Evolutionary conservation across 2,329 filamentous ascomycete species (phyloP).

Genomic region (Metarhizium humberi): DNA sequence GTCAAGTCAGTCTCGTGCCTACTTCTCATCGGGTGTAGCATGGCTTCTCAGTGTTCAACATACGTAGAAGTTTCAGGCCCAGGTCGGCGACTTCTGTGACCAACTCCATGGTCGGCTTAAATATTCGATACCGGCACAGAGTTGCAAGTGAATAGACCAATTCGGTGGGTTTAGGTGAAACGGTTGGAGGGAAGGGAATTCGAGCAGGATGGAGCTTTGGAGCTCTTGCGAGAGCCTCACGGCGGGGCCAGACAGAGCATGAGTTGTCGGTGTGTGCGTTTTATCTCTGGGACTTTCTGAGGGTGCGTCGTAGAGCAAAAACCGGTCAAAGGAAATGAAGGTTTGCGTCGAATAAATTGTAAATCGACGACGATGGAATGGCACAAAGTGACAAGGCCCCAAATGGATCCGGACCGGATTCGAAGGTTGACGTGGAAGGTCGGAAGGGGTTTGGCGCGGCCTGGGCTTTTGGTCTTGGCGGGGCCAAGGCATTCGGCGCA

Average conservation of each 20-base stretch:
- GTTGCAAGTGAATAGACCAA: background rate
- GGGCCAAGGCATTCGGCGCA: background rate
- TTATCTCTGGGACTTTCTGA: background rate
- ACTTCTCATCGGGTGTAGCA: background rate
- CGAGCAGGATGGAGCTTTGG: background rate
- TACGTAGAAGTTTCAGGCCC: slow-evolving; percentile 24
- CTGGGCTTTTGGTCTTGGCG: background rate
- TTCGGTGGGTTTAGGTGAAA: background rate
- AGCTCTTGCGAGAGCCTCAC: slow-evolving; percentile 14
- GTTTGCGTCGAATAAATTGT: background rate
- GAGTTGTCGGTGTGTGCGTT: slow-evolving; percentile 1
- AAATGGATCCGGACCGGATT: too few species aligned
- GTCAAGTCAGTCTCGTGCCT: background rate
- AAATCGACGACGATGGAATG: background rate
- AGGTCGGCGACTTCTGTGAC: slow-evolving; percentile 17
- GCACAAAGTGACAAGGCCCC: background rate
- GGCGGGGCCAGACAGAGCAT: slow-evolving; percentile 13
- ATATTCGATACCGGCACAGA: background rate
- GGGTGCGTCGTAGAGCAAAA: background rate
- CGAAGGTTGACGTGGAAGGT: background rate
- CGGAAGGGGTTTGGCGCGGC: background rate
- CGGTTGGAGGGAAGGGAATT: background rate
- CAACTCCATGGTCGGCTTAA: slow-evolving; percentile 13
- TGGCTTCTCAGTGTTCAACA: slow-evolving; percentile 5
- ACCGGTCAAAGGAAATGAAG: background rate